Conservation (phyloP, 768 basidiomycete genomes). For the Austroboletus eburneus region DNA sequence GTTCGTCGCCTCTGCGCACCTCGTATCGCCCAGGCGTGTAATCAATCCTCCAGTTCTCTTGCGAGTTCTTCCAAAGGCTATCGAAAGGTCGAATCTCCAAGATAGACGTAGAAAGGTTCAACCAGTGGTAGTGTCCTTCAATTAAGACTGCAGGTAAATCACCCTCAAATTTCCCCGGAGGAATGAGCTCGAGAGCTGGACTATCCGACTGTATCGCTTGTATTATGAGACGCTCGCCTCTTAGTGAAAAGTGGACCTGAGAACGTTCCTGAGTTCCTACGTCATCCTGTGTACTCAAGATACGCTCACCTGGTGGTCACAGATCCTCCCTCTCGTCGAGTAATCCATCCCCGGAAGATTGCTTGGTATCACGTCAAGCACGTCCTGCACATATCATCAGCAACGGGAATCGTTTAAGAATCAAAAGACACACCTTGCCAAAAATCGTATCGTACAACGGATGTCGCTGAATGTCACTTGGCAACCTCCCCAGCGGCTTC, state of each 20-base stretch:
- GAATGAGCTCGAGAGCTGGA: neutral
- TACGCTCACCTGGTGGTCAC: constrained; percentile 15
- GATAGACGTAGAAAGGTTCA: neutral
- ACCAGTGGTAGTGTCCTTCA: neutral
- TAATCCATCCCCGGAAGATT: constrained; percentile 24
- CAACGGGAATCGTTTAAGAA: neutral
- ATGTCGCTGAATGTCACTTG: constrained; percentile 1
- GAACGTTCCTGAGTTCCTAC: neutral
- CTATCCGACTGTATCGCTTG: constrained; percentile 1
- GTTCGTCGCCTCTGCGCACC: neutral
- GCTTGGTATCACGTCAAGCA: constrained; percentile 15
- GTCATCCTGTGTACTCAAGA: neutral
- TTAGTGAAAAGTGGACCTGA: constrained; percentile 16
- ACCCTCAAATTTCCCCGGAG: neutral
- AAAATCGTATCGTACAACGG: constrained; percentile 6
- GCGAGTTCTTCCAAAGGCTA: neutral
- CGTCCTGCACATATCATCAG: constrained; percentile 1
- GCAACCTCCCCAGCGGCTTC: constrained; percentile 18
- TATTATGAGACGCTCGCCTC: constrained; percentile 10
- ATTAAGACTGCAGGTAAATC: neutral
- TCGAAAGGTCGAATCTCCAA: neutral
- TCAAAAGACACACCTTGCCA: neutral
- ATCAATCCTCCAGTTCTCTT: neutral
- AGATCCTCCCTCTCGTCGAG: constrained; percentile 14
- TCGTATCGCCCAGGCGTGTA: neutral